Evolutionary conservation across 805 yeast genomes (phyloP), one percentile per base, ranked within the genome.

Genomic region (Teunomyces kruisii): DNA sequence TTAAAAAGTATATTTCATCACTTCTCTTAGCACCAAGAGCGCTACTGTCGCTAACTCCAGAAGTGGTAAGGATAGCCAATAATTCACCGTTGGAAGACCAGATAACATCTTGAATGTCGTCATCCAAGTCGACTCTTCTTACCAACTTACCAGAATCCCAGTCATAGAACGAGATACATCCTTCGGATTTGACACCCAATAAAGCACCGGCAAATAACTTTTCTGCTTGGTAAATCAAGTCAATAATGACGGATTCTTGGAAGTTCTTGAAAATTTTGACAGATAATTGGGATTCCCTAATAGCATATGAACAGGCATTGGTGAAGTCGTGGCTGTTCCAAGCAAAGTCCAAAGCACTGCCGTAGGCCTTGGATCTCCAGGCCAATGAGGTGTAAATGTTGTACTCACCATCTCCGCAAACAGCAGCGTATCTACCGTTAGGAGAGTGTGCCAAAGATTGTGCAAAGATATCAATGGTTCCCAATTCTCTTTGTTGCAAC

Each of bases 361-460:
- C 98, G 66, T 87, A 94, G 40, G 90, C 77, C 71, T 90, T 94
- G 59, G 92, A 90, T 73, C 99, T 83, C 99, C 99, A 94, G 1
- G 98, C 98, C 58, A 94, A 78, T 1, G 99, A 92, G 2, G 98
- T 91, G 70, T 92, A 94, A 44, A 94, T 85, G 56, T 92, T 88
- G 65, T 89, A 92, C 68, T 94, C 99, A 48, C 97, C 97, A 69
- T 94, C 99, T 61, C 99, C 99, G 38, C 92, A 86, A 40, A 94
- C 97, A 22, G 98, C 86, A 32, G 91, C 97, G 64, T 87, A 94
- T 67, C 97, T 83, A 52, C 99, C 99, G 63, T 94, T 94, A 51
- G 98, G 97, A 37, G 98, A 92, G 67, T 94, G 99, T 40, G 77
- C 72, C 59, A 94, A 76, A 48, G 86, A 78, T 50, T 87, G 86